Conservation (phyloP, 345 rosid species). For the Lepidium aucheri region DNA sequence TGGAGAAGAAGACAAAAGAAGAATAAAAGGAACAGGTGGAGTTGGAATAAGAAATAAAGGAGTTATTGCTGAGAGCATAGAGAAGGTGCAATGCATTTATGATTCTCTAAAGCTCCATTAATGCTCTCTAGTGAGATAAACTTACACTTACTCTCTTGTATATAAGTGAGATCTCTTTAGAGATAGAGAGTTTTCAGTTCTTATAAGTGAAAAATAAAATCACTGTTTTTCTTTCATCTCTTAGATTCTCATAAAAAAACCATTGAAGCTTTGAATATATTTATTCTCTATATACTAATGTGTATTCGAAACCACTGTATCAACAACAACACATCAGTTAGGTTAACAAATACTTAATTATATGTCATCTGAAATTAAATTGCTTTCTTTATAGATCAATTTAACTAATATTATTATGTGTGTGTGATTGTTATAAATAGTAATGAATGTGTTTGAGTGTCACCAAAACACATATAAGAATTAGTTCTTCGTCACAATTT, state of each 20-base stretch:
- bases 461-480: background rate
- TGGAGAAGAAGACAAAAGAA: conserved; percentile 9
- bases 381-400: conserved; percentile 4
- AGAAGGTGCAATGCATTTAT: conserved; percentile 82
- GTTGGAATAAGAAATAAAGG: conserved; percentile 29
- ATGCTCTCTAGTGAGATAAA: conserved; percentile 23
- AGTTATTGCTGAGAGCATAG: conserved; percentile 70
- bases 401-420: background rate
- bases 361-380: background rate
- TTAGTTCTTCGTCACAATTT: background rate
- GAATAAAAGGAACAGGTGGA: conserved; percentile 24
- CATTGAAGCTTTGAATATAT: background rate
- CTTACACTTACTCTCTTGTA: conserved; percentile 8
- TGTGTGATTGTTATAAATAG: background rate
- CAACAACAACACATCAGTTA: background rate
- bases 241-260: background rate
- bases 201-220: background rate
- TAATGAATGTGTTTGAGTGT: background rate
- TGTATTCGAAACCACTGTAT: background rate
- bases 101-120: conserved; percentile 32
- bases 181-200: conserved; percentile 4
- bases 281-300: background rate
- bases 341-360: background rate
- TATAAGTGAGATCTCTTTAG: background rate
- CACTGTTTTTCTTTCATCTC: conserved; percentile 23